Base-by-base conservation (phyloP, 305 asterid genomes). In the Euphrasia arctica region DNA sequence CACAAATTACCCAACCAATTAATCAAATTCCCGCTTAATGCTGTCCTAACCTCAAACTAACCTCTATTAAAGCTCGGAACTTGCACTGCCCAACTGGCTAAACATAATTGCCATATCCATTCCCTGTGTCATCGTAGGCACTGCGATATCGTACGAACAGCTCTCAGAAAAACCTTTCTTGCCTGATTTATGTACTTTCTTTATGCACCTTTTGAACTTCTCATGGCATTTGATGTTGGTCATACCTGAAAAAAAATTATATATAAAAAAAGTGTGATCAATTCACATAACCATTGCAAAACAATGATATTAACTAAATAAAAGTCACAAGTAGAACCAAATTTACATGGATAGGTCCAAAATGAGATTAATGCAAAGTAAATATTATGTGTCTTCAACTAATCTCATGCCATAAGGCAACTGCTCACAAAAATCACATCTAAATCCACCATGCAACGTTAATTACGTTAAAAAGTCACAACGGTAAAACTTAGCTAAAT, bases 101-200 rank as follows among this genome's bases (percentile, higher is more conserved):
- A 90, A 80, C 73, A 90, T 34, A 72, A 93, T 93, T 28, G 95
- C 97, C 87, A 86, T 76, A 75, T 90, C 95, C 99, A 93, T 93
- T 55, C 99, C 99, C 60, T 86, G 91, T n/a, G 62, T 63, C 97
- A 93, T 90, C 58, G 97, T 90, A 52, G 97, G 96, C 74, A 93
- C 90, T 13, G 88, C 92, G 56, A 78, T 80, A 64, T 82, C 95
- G 63, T 88, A 90, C 0, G 95, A 85, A 60, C 98, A 92, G 45
- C 66, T 73, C 59, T 76, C 74, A 9, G 97, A 83, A 65, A 90
- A 93, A 15, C 99, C 96, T 5, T 48, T 70, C 79, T 90, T 93
- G 63, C 99, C 95, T 1, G 95, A 84, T 72, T 90, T 86, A 48
- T 80, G 92, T 34, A 90, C 97, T 75, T 78, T 82, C 79, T 74